A percentile compares a stretch with the other conserved stretches of the same genome.
These are phyloP conservation scores for Geotrichum australiense DNA, from an alignment of 1,139 yeast genomes.

Conservation along the genomic window DNA sequence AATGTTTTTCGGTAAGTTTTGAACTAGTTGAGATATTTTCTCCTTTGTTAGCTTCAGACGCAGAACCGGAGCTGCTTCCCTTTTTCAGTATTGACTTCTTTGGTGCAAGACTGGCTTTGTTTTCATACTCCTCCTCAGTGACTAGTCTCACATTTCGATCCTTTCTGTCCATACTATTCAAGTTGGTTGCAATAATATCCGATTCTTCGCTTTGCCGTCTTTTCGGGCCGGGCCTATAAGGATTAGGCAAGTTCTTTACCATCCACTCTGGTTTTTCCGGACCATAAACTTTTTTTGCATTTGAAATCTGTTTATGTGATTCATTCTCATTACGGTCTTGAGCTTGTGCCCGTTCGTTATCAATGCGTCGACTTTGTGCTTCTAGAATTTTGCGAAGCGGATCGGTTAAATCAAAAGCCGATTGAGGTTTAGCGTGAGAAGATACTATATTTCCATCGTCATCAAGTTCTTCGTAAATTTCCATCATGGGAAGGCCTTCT, in stretches of 20 bases:
- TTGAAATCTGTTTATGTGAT: constrained; percentile 4
- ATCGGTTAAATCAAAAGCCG: constrained; percentile 23
- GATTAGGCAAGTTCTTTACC: constrained; percentile 13
- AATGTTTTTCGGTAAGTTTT: too few species aligned
- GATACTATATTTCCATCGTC: constrained; percentile 59
- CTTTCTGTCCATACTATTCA: too few species aligned
- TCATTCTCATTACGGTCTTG: constrained; percentile 14
- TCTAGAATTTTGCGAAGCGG: constrained; percentile 18
- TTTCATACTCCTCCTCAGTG: background rate
- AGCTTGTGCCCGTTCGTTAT: constrained; percentile 1
- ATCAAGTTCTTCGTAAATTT: constrained; percentile 77
- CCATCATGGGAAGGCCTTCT: constrained; percentile 61
- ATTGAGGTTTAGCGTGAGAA: constrained; percentile 28
- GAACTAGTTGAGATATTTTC: background rate
- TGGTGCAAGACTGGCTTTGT: constrained; percentile 6
- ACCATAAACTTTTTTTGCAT: constrained; percentile 19
- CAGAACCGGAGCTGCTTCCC: constrained; percentile 1
- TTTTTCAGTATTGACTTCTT: constrained; percentile 7
- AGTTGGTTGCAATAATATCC: too few species aligned
- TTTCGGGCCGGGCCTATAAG: constrained; percentile 10
- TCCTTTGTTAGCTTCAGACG: constrained; percentile 1
- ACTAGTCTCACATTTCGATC: background rate
- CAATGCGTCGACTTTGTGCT: constrained; percentile 9
- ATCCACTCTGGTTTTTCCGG: constrained; percentile 21
- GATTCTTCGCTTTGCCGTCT: too few species aligned